Percentiles rank a stretch among this genome's conserved stretches.
Conservation (phyloP, 78 protist species). For the Emiliania huxleyi region DNA sequence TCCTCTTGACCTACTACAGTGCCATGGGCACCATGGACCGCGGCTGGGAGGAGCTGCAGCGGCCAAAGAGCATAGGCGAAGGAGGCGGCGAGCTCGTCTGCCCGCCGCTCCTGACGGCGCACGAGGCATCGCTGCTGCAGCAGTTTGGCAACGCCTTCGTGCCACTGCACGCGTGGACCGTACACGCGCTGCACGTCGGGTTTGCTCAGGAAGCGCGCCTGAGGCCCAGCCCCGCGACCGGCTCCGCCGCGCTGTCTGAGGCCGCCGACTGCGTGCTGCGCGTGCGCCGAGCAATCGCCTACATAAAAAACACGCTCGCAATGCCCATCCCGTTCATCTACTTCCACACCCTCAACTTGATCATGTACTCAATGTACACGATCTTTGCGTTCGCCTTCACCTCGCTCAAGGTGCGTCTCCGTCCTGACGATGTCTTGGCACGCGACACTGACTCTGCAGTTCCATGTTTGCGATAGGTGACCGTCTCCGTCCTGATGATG, state of each 20-base stretch:
- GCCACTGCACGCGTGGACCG: background rate
- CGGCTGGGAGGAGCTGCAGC: background rate
- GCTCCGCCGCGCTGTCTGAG: background rate
- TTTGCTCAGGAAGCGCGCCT: no score
- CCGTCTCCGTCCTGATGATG: background rate
- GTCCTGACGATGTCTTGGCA: background rate
- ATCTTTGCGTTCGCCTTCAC: background rate
- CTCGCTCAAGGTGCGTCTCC: background rate
- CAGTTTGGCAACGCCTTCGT: background rate
- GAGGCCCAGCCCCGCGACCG: background rate
- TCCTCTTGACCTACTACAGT: background rate
- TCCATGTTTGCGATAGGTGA: no score
- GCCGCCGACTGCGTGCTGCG: background rate
- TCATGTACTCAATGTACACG: background rate
- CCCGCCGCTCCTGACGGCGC: background rate
- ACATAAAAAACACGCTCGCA: background rate
- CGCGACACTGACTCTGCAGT: no score
- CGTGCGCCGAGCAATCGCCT: background rate
- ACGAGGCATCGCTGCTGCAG: background rate
- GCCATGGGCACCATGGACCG: background rate
- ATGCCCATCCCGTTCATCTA: background rate
- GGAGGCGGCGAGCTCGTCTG: no score
- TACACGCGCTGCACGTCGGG: background rate
- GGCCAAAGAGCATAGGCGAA: no score
- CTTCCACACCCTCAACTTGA: background rate